Base-by-base conservation (phyloP, 2,329 filamentous ascomycete genomes). In the Blastomyces silverae region DNA sequence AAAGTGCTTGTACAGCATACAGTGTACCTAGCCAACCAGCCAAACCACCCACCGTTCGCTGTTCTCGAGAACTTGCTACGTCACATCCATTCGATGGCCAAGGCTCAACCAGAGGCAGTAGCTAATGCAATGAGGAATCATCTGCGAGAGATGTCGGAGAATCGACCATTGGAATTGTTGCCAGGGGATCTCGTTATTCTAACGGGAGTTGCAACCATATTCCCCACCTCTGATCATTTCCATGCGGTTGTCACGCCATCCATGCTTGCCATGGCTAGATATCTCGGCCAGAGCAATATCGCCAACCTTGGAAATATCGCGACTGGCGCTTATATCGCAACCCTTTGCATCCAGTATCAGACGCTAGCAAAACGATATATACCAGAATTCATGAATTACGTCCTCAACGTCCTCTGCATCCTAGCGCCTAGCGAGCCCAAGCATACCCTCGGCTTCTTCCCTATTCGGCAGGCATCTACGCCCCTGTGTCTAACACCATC, bases 141-240 rank as follows among this genome's bases (percentile, higher is more conserved):
- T 68, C 82, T 99, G 28, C 80, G 82, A 66, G 74, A 77, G 31
- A 79, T 88, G 44, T 79, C 84, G 52, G 75, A 82, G 15, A 77
- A 82, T 1, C 81, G 80, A 37, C 76, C 80, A 0, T 71, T 85
- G 82, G 70, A 84, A 75, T 72, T 83, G 74, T 70, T 75, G 15
- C 74, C 82, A n/a, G 90, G 91, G 22, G 92, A 99, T 71, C 78
- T 99, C 25, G 79, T 92, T 28, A 79, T 96, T n/a, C 79, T 99
- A 46, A 92, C 91, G 0, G 92, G 91, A 0, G 85, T 97, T 66
- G 87, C 88, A 52, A 87, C 87, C 1, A 89, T 95, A 63, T 99
- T 96, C 72, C 92, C 94, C 4, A 96, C 94, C 0, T 97, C 92
- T 0, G 94, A 99, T 77, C 92, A 97, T 77, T 99, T 97, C 77